These are phyloP conservation scores for Leccinum fibrillosum DNA, from an alignment of 768 basidiomycete genomes.

Conservation along the genomic window DNA sequence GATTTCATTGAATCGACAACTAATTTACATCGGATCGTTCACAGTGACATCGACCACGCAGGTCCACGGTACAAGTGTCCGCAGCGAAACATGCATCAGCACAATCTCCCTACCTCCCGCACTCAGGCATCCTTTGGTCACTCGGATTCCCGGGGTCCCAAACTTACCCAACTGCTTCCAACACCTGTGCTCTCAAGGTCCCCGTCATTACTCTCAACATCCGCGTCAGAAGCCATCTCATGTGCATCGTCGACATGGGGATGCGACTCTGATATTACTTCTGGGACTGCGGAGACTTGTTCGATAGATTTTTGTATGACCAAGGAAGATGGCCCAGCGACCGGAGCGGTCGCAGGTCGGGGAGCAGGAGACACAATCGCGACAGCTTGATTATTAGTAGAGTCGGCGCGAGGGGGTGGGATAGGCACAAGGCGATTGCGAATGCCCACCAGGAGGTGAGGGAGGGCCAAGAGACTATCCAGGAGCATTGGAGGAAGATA, in stretches of 20 bases:
- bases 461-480: slow-evolving; percentile 63
- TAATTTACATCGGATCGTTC: neutral
- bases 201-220: slow-evolving; percentile 62
- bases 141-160: slow-evolving; percentile 32
- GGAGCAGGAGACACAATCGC: slow-evolving; percentile 15
- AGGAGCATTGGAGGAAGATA: slow-evolving; percentile 63
- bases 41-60: neutral
- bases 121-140: slow-evolving; percentile 7
- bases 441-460: slow-evolving; percentile 58
- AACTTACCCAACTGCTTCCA: slow-evolving; percentile 69
- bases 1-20: neutral
- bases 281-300: slow-evolving; percentile 7
- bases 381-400: slow-evolving; percentile 26
- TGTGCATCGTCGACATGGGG: slow-evolving; percentile 15
- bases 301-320: slow-evolving; percentile 3
- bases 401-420: slow-evolving; percentile 40
- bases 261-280: slow-evolving; percentile 8
- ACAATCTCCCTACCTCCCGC: neutral
- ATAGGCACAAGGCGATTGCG: slow-evolving; percentile 58
- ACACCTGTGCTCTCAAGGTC: slow-evolving; percentile 49
- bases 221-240: slow-evolving; percentile 61
- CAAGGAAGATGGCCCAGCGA: neutral
- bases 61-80: neutral
- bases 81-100: neutral
- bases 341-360: slow-evolving; percentile 9